Evolutionary conservation across 495 filamentous ascomycete species (phyloP).

Genomic region (Penicillium maclennaniae): DNA sequence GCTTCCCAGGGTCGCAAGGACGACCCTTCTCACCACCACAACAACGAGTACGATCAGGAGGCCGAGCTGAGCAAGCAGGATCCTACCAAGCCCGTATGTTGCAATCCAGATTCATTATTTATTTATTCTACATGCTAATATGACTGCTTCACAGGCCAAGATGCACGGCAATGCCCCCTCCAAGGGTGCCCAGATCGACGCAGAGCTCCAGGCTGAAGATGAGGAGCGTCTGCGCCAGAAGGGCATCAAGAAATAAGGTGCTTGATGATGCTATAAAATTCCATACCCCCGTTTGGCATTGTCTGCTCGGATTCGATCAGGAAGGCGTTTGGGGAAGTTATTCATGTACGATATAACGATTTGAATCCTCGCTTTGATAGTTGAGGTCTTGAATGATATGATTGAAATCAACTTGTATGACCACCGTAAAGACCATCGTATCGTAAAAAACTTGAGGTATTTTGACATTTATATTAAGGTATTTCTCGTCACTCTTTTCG

Average conservation of each 20-base stretch:
- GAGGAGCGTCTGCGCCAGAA: constrained; percentile 63
- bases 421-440: neutral
- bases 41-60: constrained; percentile 46
- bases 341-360: constrained; percentile 25
- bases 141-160: constrained; percentile 48
- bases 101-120: too few relatives aligned
- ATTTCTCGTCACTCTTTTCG: neutral
- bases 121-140: too few relatives aligned
- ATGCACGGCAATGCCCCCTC: constrained; percentile 69
- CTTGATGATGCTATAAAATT: neutral
- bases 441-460: neutral
- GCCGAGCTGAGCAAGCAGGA: constrained; percentile 58
- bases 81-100: constrained; percentile 63
- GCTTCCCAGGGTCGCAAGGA: constrained; percentile 52
- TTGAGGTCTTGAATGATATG: neutral
- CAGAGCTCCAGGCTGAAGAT: constrained; percentile 64
- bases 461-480: too few relatives aligned
- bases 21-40: constrained; percentile 30
- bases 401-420: neutral
- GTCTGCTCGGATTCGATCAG: neutral
- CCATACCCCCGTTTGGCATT: neutral
- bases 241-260: constrained; percentile 41
- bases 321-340: constrained; percentile 3
- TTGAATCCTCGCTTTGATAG: neutral
- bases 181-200: constrained; percentile 67